Base-by-base conservation (phyloP, 2,329 filamentous ascomycete genomes). In the Aspergillus novoparasiticus region DNA sequence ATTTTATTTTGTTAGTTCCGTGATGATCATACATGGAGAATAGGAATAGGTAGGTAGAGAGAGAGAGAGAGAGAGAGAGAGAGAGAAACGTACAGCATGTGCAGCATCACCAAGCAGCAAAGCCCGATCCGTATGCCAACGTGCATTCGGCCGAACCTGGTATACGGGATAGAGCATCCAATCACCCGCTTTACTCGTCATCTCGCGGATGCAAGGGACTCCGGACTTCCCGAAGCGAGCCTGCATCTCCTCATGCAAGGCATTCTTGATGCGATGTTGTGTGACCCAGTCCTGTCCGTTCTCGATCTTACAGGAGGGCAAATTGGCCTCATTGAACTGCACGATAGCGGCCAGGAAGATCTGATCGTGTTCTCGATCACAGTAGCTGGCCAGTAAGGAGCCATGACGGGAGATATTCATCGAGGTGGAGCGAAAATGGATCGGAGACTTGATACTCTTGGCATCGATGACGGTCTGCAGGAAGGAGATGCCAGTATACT, bases 111-210 rank as follows among this genome's bases (percentile, higher is more conserved):
- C 81, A 4, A 83, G 66, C 6, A 83, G 65, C 26, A 83, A 72
- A 3, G 76, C 75, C 5, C 78, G 73, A n/a, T 78, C 74, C 6
- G 73, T 76, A 48, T 66, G 74, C 80, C 80, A 82, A 26, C 69
- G 73, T 6, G 77, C 78, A 10, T 75, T 72, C 0, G 76, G 74
- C 2, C 68, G 73, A 2, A 82, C 71, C 48, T 78, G 74, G 62
- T 80, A 81, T 1, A 83, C 79, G 0, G 81, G 81, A 63, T 81
- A 82, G n/a, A 82, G 66, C 64, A 75, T 76, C 76, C 80, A 80
- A 21, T 78, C 76, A 5, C 72, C 69, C 23, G 72, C 69, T 26
- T 71, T 74, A 4, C 71, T 65, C 9, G 80, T 68, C 39, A 81
- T 73, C 34, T 79, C 75, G 8, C 73, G 68, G 36, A 82, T 69